phyloP scores from a whole-genome alignment of 805 yeast species.

The Yamadazyma nakazawae region DNA sequence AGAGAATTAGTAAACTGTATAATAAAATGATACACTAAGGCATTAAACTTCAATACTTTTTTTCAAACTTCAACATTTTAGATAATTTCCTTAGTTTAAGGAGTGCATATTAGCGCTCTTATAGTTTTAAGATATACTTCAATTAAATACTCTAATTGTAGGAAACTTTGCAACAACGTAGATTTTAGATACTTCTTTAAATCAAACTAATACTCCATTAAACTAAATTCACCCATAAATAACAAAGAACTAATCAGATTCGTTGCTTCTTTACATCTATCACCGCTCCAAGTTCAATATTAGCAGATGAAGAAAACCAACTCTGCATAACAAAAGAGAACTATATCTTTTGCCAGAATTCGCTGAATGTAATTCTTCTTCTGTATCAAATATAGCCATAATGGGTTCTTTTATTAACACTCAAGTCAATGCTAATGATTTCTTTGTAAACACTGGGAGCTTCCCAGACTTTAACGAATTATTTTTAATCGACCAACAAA shows the following conservation, averaged over 20 bases:
- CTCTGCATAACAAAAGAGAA: not conserved
- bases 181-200: too few relatives aligned
- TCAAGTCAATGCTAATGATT: not conserved
- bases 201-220: too few relatives aligned
- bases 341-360: not conserved
- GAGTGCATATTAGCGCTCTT: not conserved
- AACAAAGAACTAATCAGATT: too few relatives aligned
- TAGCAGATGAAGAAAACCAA: not conserved
- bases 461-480: not conserved
- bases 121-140: not conserved
- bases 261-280: too few relatives aligned
- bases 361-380: not conserved
- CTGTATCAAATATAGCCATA: too few relatives aligned
- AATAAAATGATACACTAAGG: not conserved
- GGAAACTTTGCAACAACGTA: not conserved
- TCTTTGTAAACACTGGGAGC: not conserved
- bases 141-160: not conserved
- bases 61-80: too few relatives aligned
- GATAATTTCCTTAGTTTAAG: not conserved
- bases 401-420: not conserved
- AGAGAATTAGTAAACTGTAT: not conserved
- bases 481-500: not conserved
- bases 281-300: not conserved
- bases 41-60: too few relatives aligned
- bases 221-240: too few relatives aligned